Evolutionary conservation across 2,329 filamentous ascomycete species (phyloP), one percentile per base, ranked within the genome.

Genomic region (Alternaria metachromatica): DNA sequence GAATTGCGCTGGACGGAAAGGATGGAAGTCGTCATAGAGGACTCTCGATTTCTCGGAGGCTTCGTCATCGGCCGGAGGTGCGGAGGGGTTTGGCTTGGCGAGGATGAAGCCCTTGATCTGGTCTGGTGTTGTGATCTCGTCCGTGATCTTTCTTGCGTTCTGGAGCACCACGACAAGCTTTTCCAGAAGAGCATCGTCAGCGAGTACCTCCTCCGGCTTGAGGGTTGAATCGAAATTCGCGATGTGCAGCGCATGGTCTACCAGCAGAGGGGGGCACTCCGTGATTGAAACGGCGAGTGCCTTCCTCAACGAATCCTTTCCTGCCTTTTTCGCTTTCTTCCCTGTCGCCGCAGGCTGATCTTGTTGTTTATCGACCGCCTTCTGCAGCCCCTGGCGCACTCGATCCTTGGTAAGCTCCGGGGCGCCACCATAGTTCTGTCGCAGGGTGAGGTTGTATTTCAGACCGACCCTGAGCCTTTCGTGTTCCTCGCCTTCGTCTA

Each of bases 21-120:
- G 96, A 71, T 98, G 95, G 72, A 97, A 98, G 73, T 99, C 96
- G 58, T 97, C 92, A 75, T 97, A 99, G 2, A 97, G 83, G 6
- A 96, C 76, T 11, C 77, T 80, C 6, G 70, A 72, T 61, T 78
- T 79, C 9, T 84, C 82, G 5, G 82, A 80, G 10, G 81, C 76
- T 58, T 81, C 83, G 5, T 80, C 77, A 1, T 77, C 81, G 10
- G 81, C 78, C 26, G 74, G 75, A 15, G 70, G 43, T 41, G 75
- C 68, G 12, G 72, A 68, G 12, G 81, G 72, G 54, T 80, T 81
- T 13, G 80, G 76, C 67, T 89, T 96, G 1, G 94, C 94, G 64
- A 99, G 87, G 63, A 99, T 97, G 77, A 95, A 98, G 1, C 96
- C 95, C 49, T 88, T 92, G 50, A 91, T 88, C 4, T 82, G 85